Evolutionary conservation across 2,329 filamentous ascomycete species (phyloP), one percentile per base, ranked within the genome.

Genomic region (Zasmidium angulare): DNA sequence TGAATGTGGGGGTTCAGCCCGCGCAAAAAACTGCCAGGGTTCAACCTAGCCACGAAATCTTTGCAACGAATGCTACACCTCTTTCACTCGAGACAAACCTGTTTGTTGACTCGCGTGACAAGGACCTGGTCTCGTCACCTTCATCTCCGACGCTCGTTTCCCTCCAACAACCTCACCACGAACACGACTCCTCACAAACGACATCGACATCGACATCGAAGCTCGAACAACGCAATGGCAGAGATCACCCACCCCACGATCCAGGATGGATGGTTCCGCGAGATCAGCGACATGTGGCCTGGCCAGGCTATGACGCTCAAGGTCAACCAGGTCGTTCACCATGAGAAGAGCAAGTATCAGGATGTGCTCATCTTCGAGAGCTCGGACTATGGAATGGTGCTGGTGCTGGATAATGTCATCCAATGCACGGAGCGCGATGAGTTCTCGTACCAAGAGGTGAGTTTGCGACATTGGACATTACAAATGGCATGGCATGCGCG

Each of bases 211-310:
- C 48, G 64, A 67, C 11, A 59, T 58, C 20, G 51, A 59, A 43
- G 7, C 10, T 58, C 63, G 36, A 55, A 40, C 48, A 47, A 29
- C 55, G 66, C 60, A 72, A 90, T 90, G 88, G 79, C 81, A 77
- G 84, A 90, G 74, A 85, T 90, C 77, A 84, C 82, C 68, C 88
- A 91, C 83, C 85, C 86, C 76, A 90, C 88, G 74, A 91, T 91
- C 82, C 84, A 90, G 80, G 95, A 98, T 96, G 95, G 93, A 82
- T 99, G 95, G 95, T 99, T 99, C 89, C 90, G 92, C 79, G 95
- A 99, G 83, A 93, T 96, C 81, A 96, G 90, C 71, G 83, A 95
- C 75, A 98, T 99, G 93, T 99, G 95, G 95, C 93, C 95, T 64
- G 91, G 95, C 77, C 95, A 98, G 83, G 95, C 95, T 77, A 98